These are phyloP conservation scores for Penicillium turbatum DNA, from an alignment of 495 filamentous ascomycete species.

Conservation along the genomic window DNA sequence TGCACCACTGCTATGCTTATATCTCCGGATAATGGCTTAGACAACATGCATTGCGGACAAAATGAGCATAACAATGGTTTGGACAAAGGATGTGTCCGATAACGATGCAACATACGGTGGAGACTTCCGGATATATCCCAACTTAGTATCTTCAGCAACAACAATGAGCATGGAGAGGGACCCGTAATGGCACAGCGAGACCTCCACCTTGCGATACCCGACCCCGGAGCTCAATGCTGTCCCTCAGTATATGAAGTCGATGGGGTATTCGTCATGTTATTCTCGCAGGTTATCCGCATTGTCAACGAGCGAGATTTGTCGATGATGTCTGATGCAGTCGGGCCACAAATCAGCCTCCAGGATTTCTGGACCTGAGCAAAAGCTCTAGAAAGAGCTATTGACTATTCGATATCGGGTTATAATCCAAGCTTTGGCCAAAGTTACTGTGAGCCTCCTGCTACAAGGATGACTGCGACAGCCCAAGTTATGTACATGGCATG, in stretches of 20 bases:
- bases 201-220: slow-evolving; percentile 23
- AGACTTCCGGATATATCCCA: slow-evolving; percentile 15
- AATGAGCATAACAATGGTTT: neutral
- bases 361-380: slow-evolving; percentile 23
- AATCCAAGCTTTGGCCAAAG: neutral
- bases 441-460: neutral
- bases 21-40: slow-evolving; percentile 28
- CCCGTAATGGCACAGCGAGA: slow-evolving; percentile 17
- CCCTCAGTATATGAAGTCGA: slow-evolving; percentile 22
- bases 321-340: neutral
- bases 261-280: slow-evolving; percentile 21
- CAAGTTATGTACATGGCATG: slow-evolving; percentile 23
- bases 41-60: slow-evolving; percentile 16
- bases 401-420: slow-evolving; percentile 1
- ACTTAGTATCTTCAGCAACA: slow-evolving; percentile 10
- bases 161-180: slow-evolving; percentile 23
- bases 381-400: slow-evolving; percentile 17
- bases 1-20: slow-evolving; percentile 25
- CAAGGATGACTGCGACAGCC: neutral
- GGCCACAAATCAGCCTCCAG: slow-evolving; percentile 5
- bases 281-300: slow-evolving; percentile 23
- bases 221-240: slow-evolving; percentile 18
- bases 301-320: slow-evolving; percentile 24
- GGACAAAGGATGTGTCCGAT: neutral
- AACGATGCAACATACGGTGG: neutral